Evolutionary conservation across 371 early-diverging fungal species (phyloP).

Genomic region (Basidiobolus meristosporus): DNA sequence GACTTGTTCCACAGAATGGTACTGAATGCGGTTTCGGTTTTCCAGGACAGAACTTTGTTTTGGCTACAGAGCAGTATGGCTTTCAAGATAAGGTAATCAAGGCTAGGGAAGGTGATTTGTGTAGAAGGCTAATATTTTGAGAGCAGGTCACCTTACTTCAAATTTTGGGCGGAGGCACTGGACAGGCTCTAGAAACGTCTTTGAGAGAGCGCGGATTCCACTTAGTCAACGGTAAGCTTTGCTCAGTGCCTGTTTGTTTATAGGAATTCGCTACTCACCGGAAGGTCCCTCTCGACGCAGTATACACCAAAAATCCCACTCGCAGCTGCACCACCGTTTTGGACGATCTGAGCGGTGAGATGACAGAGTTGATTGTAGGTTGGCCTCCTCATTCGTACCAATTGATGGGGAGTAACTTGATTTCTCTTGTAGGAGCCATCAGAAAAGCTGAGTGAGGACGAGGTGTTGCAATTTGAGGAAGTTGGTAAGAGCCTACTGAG

Average conservation of each 20-base stretch:
- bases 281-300: neutral
- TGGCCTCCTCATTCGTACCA: neutral
- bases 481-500: neutral
- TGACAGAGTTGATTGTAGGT: slow-evolving; percentile 1
- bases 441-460: neutral
- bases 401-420: neutral
- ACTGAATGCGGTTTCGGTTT: neutral
- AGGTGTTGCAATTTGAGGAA: neutral
- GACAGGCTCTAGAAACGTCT: neutral
- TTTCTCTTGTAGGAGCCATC: neutral
- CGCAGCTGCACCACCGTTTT: neutral
- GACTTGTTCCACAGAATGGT: neutral
- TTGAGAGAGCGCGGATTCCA: neutral
- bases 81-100: too few relatives aligned
- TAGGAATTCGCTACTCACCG: neutral
- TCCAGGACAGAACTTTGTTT: neutral
- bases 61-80: neutral
- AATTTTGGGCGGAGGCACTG: neutral
- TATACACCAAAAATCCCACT: neutral
- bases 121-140: too few relatives aligned
- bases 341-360: neutral
- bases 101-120: too few relatives aligned
- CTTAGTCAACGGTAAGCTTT: neutral
- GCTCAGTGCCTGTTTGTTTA: neutral
- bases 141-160: neutral